phyloP scores from a whole-genome alignment of 805 yeast species.

The Wickerhamiella allomyrinae region DNA sequence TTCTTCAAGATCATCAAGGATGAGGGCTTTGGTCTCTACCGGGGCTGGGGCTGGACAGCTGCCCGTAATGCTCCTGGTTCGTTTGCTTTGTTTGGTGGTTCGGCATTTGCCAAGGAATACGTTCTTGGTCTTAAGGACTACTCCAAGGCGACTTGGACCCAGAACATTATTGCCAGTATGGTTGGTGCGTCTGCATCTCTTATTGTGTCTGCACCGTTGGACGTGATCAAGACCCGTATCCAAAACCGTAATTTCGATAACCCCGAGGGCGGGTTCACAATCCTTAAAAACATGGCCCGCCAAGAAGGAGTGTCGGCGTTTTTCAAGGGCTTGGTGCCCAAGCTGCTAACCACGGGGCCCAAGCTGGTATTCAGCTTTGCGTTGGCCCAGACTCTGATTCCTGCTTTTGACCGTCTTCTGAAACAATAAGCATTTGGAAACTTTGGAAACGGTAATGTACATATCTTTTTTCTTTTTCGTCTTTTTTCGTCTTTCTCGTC shows the following conservation, averaged over 20 bases:
- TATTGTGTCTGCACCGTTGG: conserved; percentile 94
- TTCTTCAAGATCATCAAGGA: conserved; percentile 71
- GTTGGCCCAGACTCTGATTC: conserved; percentile 89
- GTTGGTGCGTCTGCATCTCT: conserved; percentile 94
- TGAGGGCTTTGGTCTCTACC: conserved; percentile 85
- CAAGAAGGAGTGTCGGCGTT: conserved; percentile 83
- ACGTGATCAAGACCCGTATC: conserved; percentile 94
- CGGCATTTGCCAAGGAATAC: conserved; percentile 96
- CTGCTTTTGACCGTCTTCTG: conserved; percentile 74
- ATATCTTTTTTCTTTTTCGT: no score
- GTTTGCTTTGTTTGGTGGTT: conserved; percentile 94
- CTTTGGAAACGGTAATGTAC: no score
- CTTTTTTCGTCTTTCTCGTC: no score
- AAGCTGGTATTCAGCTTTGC: conserved; percentile 97
- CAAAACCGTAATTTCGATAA: conserved; percentile 93
- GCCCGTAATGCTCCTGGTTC: conserved; percentile 99
- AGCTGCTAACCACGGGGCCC: conserved; percentile 94
- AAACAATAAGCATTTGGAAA: conserved; percentile 8
- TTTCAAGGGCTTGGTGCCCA: conserved; percentile 95
- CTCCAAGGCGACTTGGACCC: conserved; percentile 83
- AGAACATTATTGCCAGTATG: conserved; percentile 88
- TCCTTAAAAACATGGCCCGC: conserved; percentile 80
- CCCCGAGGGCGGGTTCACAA: conserved; percentile 86
- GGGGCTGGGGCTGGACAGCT: conserved; percentile 99
- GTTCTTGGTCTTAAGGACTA: conserved; percentile 76